Base-by-base conservation (phyloP, 73 alveolate species). In the Stentor roeselii region DNA sequence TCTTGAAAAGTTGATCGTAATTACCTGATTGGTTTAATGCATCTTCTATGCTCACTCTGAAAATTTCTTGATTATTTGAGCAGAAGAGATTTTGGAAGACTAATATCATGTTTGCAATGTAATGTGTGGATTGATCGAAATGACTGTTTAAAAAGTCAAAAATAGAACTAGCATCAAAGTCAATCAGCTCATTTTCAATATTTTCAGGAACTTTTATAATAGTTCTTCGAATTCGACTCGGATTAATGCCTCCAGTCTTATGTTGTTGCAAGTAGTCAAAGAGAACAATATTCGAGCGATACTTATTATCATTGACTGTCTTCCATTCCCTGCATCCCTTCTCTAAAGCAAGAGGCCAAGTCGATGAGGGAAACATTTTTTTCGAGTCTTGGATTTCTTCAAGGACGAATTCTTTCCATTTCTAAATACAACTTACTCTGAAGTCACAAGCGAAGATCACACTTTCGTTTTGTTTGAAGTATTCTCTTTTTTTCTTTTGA, bases 91-190 rank as follows among this genome's bases (percentile, higher is more conserved):
- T 6, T 11, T 50, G 67, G 67, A 50, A 50, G 6, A 50, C 21
- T 6, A 21, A 50, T 6, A 50, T 50, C 21, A 50, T 50, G 21
- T 50, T 50, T 50, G 67, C 67, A 11, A 50, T 50, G 67, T 11
- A 50, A 50, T 50, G 67, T 11, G 67, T 50, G 67, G 67, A 50
- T 50, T 50, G 67, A 50, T 50, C 67, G 67, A 50, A 50, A 50
- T 50, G 67, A 50, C 67, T 21, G 21, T 50, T 50, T 6, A 50
- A 21, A 50, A 50, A 50, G 21, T 50, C 67, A 21, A 50, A 50
- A 11, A 50, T 50, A 11, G 67, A 50, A 21, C 30, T 50, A 50
- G 67, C 67, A 11, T 50, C 67, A 21, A 50, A 50, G 67, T 50
- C 67, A 21, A 50, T 50, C 21, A 11, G 67, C 67, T 50, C 67